Conservation (phyloP, 805 yeast genomes). For the Groenewaldozyma salmanticensis region DNA sequence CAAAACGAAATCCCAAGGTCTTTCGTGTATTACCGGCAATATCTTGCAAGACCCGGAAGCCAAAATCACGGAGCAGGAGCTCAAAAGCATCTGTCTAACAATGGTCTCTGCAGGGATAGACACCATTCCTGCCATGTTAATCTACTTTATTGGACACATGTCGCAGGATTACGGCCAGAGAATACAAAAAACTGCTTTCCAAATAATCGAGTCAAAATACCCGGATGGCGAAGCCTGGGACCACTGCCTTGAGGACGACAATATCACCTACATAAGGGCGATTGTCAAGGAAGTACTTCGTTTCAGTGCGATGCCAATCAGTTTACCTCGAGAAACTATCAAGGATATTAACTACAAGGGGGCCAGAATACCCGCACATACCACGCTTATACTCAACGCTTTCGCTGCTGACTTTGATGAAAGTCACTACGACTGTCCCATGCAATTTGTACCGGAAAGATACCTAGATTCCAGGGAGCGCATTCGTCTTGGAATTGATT, state of each 20-base stretch:
- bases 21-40: conserved; percentile 28
- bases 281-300: conserved; percentile 55
- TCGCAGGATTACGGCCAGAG: conserved; percentile 31
- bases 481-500: not conserved
- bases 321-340: conserved; percentile 55
- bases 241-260: conserved; percentile 27
- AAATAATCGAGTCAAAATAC: conserved; percentile 31
- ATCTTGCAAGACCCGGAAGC: conserved; percentile 23
- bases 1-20: conserved; percentile 15
- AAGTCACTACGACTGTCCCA: conserved; percentile 18
- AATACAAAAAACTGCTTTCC: conserved; percentile 37
- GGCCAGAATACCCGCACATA: conserved; percentile 43
- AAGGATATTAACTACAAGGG: conserved; percentile 35
- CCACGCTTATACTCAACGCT: conserved; percentile 54
- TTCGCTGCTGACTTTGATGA: conserved; percentile 64
- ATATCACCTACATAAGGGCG: conserved; percentile 45
- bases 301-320: conserved; percentile 55
- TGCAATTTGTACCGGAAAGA: conserved; percentile 24
- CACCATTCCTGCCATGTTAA: conserved; percentile 55
- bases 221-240: conserved; percentile 21
- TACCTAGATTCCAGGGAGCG: conserved; percentile 18
- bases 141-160: conserved; percentile 51
- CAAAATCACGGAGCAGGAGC: conserved; percentile 35
- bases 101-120: conserved; percentile 77
- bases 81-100: conserved; percentile 54